Base-by-base conservation (phyloP, 139 green algal species). In the Tetratostichococcus sp. region DNA sequence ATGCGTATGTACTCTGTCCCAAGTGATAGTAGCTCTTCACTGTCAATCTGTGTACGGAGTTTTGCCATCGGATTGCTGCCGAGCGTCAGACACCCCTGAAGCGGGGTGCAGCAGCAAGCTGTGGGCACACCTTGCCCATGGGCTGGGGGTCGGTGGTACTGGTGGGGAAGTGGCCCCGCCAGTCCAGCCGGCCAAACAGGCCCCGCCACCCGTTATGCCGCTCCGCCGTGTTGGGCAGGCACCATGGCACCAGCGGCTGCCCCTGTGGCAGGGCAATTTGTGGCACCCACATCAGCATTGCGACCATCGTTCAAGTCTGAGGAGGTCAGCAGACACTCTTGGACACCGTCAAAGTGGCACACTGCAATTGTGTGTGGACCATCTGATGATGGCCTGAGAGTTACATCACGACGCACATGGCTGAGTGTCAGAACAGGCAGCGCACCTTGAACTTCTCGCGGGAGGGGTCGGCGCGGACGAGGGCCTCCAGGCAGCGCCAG, bases 111-210 rank as follows among this genome's bases (percentile, higher is more conserved):
- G n/a, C n/a, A n/a, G n/a, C n/a, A n/a, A n/a, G n/a, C n/a, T n/a
- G n/a, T n/a, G n/a, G n/a, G n/a, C n/a, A n/a, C 28, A 93, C 91
- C 84, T 98, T 98, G 85, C 94, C 94, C 94, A 98, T 98, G 75
- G 94, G 94, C 84, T 98, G 91, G 6, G 94, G 94, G 84, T 98
- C 94, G 26, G 94, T 98, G 74, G 92, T 95, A 75, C 90, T 93
- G 69, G 94, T 98, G 77, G 94, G 94, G 90, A 98, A 98, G 85
- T 98, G 96, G n/a, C 94, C 94, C 16, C 79, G 66, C 62, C 78
- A 91, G 85, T 98, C 95, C 42, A 98, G 84, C 16, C 94, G 88
- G 4, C 94, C 93, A 82, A 96, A 98, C 72, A 98, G 86, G 25
- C 94, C 94, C 19, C 96, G 86, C 94, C 94, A 98, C 75, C 92